phyloP scores from a whole-genome alignment of 2,329 filamentous ascomycete species.

The Fusarium verticillioides region DNA sequence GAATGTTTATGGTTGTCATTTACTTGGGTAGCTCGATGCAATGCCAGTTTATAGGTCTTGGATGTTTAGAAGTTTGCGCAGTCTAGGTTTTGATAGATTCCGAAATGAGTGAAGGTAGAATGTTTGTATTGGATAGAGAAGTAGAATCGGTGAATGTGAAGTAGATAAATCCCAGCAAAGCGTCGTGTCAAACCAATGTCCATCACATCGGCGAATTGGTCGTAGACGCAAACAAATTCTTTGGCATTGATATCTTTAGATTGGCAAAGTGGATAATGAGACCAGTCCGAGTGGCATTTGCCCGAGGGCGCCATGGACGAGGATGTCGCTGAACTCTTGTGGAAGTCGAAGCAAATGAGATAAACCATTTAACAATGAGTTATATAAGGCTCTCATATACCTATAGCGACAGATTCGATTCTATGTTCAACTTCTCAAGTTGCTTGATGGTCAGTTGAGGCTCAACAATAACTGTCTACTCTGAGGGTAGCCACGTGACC shows the following conservation, averaged over 20 bases:
- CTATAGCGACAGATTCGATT: fast-evolving
- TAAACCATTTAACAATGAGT: background rate
- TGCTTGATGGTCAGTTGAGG: background rate
- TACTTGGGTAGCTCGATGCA: background rate
- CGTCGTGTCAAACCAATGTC: background rate
- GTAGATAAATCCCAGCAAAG: background rate
- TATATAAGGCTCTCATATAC: fast-evolving
- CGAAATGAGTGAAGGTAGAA: too few species aligned
- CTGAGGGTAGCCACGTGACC: background rate
- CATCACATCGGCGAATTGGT: background rate
- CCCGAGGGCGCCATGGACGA: background rate
- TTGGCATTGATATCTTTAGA: fast-evolving
- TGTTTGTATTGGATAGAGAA: background rate
- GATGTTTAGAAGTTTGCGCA: background rate
- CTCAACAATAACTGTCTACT: background rate
- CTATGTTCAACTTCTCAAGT: fast-evolving
- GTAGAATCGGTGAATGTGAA: too few species aligned
- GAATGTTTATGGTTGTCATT: background rate
- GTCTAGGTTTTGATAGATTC: fast-evolving
- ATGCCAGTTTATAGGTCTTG: background rate
- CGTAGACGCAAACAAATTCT: fast-evolving
- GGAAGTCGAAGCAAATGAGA: background rate
- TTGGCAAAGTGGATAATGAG: background rate
- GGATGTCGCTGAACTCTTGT: fast-evolving
- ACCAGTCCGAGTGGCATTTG: background rate